Evolutionary conservation across 2,329 filamentous ascomycete species (phyloP).

Genomic region (Coccinonectria pachysandricola): DNA sequence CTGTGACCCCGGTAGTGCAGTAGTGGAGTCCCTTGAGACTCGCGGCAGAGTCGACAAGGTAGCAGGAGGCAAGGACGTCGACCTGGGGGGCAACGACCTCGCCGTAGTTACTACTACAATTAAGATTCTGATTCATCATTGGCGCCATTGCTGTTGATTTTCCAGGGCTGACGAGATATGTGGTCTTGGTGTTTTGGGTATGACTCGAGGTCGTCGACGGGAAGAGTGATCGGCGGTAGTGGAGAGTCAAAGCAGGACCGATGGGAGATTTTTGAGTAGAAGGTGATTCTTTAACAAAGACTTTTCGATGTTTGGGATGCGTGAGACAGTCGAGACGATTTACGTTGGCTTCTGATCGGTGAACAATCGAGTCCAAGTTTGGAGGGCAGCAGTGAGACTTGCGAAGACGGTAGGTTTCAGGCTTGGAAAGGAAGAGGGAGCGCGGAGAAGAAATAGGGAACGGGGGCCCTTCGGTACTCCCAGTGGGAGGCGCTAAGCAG

Average conservation of each 20-base stretch:
- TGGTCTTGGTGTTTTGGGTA: constrained; percentile 3
- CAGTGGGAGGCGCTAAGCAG: too few species aligned
- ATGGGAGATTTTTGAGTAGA: too few species aligned
- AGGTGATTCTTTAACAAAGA: too few species aligned
- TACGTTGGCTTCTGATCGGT: too few species aligned
- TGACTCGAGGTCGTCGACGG: too few species aligned
- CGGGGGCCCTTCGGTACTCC: constrained; percentile 1
- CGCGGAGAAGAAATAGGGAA: constrained; percentile 3
- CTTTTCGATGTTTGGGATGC: too few species aligned
- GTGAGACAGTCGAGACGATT: too few species aligned
- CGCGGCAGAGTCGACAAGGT: constrained; percentile 65
- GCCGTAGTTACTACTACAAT: constrained; percentile 69
- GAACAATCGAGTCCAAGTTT: too few species aligned
- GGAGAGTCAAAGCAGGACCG: too few species aligned
- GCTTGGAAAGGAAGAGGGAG: constrained; percentile 1
- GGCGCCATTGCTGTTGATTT: constrained; percentile 41
- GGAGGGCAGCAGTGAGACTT: too few species aligned
- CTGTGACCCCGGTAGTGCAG: constrained; percentile 84
- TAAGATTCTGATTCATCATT: constrained; percentile 62
- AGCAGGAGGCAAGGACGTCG: constrained; percentile 85
- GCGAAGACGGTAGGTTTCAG: constrained; percentile 4
- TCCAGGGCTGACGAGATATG: constrained; percentile 14
- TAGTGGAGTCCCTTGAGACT: constrained; percentile 80
- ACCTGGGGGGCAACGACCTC: constrained; percentile 52
- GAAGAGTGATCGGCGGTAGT: too few species aligned